These are phyloP conservation scores for Anisodus tanguticus DNA, from an alignment of 257 asterid genomes.

Conservation along the genomic window DNA sequence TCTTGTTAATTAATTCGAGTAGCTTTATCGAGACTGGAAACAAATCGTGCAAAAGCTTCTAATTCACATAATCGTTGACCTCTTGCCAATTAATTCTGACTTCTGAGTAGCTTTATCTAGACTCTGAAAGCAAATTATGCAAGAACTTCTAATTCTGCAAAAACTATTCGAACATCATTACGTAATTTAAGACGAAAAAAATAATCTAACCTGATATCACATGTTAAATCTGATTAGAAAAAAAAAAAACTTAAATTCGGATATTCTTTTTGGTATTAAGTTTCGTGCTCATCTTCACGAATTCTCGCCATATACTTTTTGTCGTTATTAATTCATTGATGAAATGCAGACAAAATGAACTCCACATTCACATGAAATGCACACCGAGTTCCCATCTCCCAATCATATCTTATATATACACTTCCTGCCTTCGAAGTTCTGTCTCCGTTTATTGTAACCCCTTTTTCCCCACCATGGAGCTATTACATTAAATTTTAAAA, in stretches of 20 bases:
- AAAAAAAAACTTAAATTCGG: neutral
- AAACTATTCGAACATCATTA: neutral
- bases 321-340: conserved; percentile 30
- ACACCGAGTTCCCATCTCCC: conserved; percentile 27
- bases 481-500: conserved; percentile 16
- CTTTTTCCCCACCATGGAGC: conserved; percentile 31
- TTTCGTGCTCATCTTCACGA: conserved; percentile 41
- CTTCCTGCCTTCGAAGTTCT: conserved; percentile 40
- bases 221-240: neutral
- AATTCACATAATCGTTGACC: neutral
- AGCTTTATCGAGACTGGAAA: too few species aligned
- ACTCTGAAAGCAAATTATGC: neutral
- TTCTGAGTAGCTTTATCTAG: neutral
- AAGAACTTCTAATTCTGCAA: neutral
- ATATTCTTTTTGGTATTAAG: conserved; percentile 38
- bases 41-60: too few species aligned
- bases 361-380: conserved; percentile 70
- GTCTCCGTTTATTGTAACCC: conserved; percentile 33
- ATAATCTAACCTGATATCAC: neutral
- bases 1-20: too few species aligned
- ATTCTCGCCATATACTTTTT: conserved; percentile 40
- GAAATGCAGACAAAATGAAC: conserved; percentile 76
- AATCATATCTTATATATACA: conserved; percentile 57
- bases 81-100: neutral
- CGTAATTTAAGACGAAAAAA: neutral